A percentile compares a stretch with the other conserved stretches of the same genome.
These are phyloP conservation scores for Penicillium bialowiezense DNA, from an alignment of 495 filamentous ascomycete species.

Conservation along the genomic window DNA sequence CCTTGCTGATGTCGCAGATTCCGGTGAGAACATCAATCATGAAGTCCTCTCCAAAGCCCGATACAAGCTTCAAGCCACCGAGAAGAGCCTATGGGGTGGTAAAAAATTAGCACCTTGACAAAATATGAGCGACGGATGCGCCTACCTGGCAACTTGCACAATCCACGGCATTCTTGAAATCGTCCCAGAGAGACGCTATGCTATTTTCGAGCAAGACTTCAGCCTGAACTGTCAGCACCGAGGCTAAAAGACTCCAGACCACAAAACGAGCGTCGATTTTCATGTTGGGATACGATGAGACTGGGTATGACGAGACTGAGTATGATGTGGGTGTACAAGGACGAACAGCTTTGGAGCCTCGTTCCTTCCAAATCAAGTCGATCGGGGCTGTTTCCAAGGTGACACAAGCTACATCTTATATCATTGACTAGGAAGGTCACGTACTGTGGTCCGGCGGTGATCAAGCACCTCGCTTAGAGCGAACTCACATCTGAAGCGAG, in stretches of 20 bases:
- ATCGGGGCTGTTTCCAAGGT: too few species aligned
- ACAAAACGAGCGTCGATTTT: constrained; percentile 6
- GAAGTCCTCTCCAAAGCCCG: constrained; percentile 38
- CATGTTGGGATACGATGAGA: constrained; percentile 1
- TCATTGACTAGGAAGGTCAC: neutral
- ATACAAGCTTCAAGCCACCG: constrained; percentile 43
- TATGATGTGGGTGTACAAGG: neutral
- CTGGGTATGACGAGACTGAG: neutral
- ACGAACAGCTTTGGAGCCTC: neutral
- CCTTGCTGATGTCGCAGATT: constrained; percentile 43
- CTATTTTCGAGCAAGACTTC: constrained; percentile 5
- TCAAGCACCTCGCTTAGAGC: constrained; percentile 11
- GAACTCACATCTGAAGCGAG: neutral
- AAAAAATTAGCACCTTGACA: neutral
- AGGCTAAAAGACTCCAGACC: constrained; percentile 1
- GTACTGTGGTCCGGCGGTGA: neutral
- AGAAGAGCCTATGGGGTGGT: constrained; percentile 32
- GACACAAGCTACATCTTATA: constrained; percentile 1
- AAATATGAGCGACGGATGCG: too few species aligned
- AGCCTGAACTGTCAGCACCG: constrained; percentile 1
- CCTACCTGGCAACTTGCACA: constrained; percentile 21
- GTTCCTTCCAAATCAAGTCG: neutral
- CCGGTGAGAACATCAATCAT: constrained; percentile 41
- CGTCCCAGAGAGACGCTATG: constrained; percentile 19
- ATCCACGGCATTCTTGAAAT: constrained; percentile 22